Evolutionary conservation across 179 eudicot species (phyloP).

Genomic region (Nepenthes alata): DNA sequence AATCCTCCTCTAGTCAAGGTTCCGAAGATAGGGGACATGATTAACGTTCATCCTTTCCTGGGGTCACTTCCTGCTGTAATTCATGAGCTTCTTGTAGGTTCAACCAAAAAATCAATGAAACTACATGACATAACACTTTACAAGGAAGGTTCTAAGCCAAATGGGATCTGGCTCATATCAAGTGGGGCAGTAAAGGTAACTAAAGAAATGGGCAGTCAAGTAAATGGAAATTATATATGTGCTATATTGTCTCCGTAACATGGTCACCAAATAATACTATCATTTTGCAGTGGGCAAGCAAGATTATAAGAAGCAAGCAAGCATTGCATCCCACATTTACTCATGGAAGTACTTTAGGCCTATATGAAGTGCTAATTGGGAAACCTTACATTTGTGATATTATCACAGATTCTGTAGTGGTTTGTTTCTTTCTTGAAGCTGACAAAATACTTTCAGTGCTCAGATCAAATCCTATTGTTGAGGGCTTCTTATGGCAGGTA

Average conservation of each 20-base stretch:
- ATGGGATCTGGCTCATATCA: slow-evolving; percentile 78
- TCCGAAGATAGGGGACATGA: slow-evolving; percentile 58
- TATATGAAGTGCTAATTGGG: slow-evolving; percentile 72
- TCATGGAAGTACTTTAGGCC: slow-evolving; percentile 84
- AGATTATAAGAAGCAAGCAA: slow-evolving; percentile 33
- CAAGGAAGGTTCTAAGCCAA: slow-evolving; percentile 65
- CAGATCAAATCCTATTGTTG: slow-evolving; percentile 56
- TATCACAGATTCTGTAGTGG: slow-evolving; percentile 66
- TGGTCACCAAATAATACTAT: slow-evolving; percentile 5
- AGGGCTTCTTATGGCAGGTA: slow-evolving; percentile 91
- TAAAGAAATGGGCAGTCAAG: not conserved
- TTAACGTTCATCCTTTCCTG: slow-evolving; percentile 55
- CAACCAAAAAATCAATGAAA: slow-evolving; percentile 72
- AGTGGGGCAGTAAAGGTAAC: slow-evolving; percentile 87
- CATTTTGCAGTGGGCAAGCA: slow-evolving; percentile 67
- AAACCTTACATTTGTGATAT: slow-evolving; percentile 72
- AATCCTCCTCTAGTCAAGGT: slow-evolving; percentile 83
- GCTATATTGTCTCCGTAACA: not conserved
- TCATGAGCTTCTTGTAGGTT: slow-evolving; percentile 48
- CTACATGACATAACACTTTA: slow-evolving; percentile 56
- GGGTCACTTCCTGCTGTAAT: slow-evolving; percentile 66
- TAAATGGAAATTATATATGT: not conserved
- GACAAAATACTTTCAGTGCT: slow-evolving; percentile 47
- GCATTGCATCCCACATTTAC: slow-evolving; percentile 72
- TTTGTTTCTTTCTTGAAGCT: slow-evolving; percentile 68